Conservation (phyloP, 2,329 filamentous ascomycete genomes). For the Aspergillus transmontanensis region DNA sequence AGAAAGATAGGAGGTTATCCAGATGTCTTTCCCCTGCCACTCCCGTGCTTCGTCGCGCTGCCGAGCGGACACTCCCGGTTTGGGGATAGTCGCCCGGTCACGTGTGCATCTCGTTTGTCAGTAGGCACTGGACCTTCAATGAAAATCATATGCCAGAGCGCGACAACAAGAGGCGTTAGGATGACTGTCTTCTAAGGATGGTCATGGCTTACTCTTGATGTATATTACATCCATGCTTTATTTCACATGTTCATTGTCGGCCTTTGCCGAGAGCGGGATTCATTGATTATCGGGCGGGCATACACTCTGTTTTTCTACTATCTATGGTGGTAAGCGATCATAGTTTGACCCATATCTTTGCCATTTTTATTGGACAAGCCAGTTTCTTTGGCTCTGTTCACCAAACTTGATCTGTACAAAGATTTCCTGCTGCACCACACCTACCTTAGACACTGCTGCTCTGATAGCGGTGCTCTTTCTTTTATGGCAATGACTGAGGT, state of each 20-base stretch:
- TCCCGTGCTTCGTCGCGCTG: slow-evolving; percentile 22
- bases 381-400: not conserved
- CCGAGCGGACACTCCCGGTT: slow-evolving; percentile 22
- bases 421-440: not conserved
- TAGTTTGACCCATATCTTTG: not conserved
- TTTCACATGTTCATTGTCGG: not conserved
- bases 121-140: not conserved
- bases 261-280: not conserved
- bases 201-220: not conserved
- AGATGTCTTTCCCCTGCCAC: slow-evolving; percentile 20
- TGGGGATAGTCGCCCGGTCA: slow-evolving; percentile 21
- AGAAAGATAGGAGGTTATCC: slow-evolving; percentile 28
- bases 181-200: too few species aligned
- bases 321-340: not conserved
- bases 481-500: slow-evolving; percentile 18
- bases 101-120: slow-evolving; percentile 14
- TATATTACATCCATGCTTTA: not conserved
- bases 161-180: not conserved
- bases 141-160: not conserved
- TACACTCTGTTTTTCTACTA: not conserved
- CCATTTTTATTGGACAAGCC: not conserved
- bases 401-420: not conserved
- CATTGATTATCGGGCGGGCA: not conserved
- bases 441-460: not conserved
- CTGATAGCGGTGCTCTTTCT: not conserved